Conservation (phyloP, 345 rosid genomes). For the Syzygium aqueum region DNA sequence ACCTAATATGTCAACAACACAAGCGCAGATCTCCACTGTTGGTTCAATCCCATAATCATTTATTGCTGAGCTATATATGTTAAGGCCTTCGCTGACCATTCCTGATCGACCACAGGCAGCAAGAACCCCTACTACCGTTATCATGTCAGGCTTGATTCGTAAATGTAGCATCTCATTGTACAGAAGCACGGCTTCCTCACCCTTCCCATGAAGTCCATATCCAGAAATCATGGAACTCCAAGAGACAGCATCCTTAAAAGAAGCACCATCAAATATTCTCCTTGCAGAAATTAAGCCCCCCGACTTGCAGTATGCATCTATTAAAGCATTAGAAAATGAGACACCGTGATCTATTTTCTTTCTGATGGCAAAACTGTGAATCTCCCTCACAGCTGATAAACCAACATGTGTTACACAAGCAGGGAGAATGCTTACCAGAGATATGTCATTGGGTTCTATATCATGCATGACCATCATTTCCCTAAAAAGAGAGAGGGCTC, state of each 20-base stretch:
- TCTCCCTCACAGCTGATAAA: conserved; percentile 39
- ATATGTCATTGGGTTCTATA: conserved; percentile 41
- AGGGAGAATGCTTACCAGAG: conserved; percentile 56
- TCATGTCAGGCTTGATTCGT: conserved; percentile 40
- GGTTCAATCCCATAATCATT: conserved; percentile 34
- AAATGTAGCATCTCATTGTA: conserved; percentile 40
- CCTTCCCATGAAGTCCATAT: conserved; percentile 64
- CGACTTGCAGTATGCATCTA: conserved; percentile 54
- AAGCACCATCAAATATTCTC: conserved; percentile 29
- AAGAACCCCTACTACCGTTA: conserved; percentile 47
- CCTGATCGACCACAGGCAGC: conserved; percentile 59
- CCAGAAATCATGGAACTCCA: conserved; percentile 72
- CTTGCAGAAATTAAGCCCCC: conserved; percentile 50
- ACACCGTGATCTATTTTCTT: conserved; percentile 19
- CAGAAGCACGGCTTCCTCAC: conserved; percentile 42
- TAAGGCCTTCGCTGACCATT: conserved; percentile 42
- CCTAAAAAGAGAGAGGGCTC: conserved; percentile 38
- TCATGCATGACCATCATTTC: conserved; percentile 39
- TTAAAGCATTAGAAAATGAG: conserved; percentile 50
- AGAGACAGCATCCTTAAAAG: conserved; percentile 41
- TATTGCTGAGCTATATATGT: conserved; percentile 22
- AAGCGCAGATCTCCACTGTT: conserved; percentile 52
- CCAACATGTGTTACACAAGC: conserved; percentile 38
- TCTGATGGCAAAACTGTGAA: conserved; percentile 53
- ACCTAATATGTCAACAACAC: conserved; percentile 57